phyloP scores from a whole-genome alignment of 208 protist genomes.

The Porcisia hertigi region DNA sequence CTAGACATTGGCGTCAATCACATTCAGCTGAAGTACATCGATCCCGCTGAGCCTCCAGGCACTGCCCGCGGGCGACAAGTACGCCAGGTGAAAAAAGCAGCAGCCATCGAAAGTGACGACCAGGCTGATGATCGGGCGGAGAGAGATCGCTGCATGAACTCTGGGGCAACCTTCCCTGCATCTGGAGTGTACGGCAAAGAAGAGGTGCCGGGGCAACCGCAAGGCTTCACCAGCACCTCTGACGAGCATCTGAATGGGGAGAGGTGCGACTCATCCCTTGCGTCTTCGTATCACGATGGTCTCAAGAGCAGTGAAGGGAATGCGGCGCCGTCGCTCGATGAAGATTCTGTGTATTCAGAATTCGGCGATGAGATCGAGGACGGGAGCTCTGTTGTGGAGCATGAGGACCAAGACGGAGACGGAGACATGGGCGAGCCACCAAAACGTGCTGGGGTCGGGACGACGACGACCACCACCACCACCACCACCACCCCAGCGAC shows the following conservation, averaged over 20 bases:
- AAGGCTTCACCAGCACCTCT: neutral
- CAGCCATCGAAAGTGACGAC: neutral
- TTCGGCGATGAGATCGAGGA: neutral
- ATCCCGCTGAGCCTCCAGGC: conserved; percentile 39
- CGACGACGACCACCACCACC: neutral
- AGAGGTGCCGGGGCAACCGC: neutral
- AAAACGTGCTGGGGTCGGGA: neutral
- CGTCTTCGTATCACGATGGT: neutral
- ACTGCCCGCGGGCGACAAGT: conserved; percentile 28
- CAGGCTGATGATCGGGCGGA: neutral
- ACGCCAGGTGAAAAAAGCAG: neutral
- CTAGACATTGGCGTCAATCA: conserved; percentile 53
- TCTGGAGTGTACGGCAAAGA: neutral
- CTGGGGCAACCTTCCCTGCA: neutral
- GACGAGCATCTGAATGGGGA: neutral
- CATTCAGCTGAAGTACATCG: conserved; percentile 70
- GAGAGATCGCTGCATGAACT: conserved; percentile 3
- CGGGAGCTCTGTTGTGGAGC: neutral
- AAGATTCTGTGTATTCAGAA: neutral
- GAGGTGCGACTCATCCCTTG: neutral
- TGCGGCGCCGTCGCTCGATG: neutral
- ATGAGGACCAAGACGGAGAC: neutral
- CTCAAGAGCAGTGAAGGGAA: neutral
- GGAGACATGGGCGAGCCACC: neutral
- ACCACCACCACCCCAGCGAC: neutral